Conservation (phyloP, 2,329 filamentous ascomycete species). For the Aureobasidium melanogenum region DNA sequence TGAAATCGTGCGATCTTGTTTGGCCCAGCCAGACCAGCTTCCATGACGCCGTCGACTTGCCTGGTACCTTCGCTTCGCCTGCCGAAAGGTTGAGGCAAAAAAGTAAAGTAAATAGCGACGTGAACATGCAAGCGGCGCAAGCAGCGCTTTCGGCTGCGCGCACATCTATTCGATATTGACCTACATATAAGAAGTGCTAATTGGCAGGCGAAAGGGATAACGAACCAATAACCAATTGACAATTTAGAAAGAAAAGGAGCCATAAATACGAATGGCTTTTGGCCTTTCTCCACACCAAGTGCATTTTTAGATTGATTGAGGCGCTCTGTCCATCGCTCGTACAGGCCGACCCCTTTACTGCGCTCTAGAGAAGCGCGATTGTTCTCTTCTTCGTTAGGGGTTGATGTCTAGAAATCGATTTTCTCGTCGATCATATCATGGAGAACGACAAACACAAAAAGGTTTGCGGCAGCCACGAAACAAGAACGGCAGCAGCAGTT, state of each 20-base stretch:
- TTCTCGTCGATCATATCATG: neutral
- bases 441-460: neutral
- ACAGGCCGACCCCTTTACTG: neutral
- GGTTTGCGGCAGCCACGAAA: neutral
- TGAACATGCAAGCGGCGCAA: neutral
- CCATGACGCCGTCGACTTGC: neutral
- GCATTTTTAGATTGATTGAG: slow-evolving; percentile 2
- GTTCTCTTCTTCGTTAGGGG: neutral
- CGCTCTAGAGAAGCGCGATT: neutral
- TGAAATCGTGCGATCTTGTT: slow-evolving; percentile 4
- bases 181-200: slow-evolving; percentile 4
- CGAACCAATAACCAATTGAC: neutral
- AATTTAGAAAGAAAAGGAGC: neutral
- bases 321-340: slow-evolving; percentile 4
- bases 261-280: slow-evolving; percentile 5
- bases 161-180: neutral
- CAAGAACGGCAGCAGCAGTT: neutral
- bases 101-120: neutral
- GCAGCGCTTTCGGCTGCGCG: neutral
- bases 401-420: too few species aligned
- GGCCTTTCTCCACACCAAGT: slow-evolving; percentile 1
- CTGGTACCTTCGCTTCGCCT: neutral
- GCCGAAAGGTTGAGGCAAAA: neutral
- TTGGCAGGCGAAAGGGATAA: neutral
- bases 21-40: neutral